Evolutionary conservation across 352 stramenopile species (phyloP).

Genomic region (Pythium sp.): DNA sequence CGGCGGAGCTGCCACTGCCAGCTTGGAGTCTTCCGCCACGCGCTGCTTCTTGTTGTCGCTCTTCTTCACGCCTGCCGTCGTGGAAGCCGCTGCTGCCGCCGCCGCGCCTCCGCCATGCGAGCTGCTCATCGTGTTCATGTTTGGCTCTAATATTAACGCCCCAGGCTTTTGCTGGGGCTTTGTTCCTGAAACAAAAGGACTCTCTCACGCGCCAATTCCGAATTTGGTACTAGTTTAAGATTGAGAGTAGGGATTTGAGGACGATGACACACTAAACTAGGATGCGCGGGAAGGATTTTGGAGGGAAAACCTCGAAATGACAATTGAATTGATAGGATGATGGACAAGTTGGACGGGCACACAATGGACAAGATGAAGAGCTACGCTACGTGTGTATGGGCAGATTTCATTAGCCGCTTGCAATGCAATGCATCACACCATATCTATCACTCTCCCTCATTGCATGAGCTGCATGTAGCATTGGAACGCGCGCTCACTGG

Average conservation of each 20-base stretch:
- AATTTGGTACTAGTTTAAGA: slow-evolving; percentile 5
- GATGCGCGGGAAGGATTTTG: slow-evolving; percentile 6
- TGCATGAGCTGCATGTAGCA: not conserved
- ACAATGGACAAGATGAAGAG: not conserved
- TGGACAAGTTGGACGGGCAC: not conserved
- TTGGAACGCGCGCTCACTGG: not conserved
- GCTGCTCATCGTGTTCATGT: slow-evolving; percentile 17
- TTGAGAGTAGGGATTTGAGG: not conserved
- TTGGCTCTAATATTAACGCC: slow-evolving; percentile 4
- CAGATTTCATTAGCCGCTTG: slow-evolving; percentile 2
- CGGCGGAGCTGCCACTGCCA: not conserved
- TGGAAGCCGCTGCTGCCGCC: not conserved
- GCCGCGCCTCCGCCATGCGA: not conserved
- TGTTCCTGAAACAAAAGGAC: not conserved
- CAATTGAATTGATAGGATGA: not conserved
- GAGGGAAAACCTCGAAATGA: slow-evolving; percentile 9
- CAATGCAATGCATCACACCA: not conserved
- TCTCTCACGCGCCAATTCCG: not conserved
- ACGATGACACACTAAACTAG: not conserved
- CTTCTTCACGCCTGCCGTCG: not conserved
- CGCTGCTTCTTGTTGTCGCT: slow-evolving; percentile 21
- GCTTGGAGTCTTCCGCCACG: slow-evolving; percentile 1
- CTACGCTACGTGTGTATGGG: not conserved
- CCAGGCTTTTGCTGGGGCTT: not conserved
- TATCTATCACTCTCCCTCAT: not conserved